These are phyloP conservation scores for Chloranthus sessilifolius DNA, from an alignment of 164 flowering plant genomes.

Conservation along the genomic window DNA sequence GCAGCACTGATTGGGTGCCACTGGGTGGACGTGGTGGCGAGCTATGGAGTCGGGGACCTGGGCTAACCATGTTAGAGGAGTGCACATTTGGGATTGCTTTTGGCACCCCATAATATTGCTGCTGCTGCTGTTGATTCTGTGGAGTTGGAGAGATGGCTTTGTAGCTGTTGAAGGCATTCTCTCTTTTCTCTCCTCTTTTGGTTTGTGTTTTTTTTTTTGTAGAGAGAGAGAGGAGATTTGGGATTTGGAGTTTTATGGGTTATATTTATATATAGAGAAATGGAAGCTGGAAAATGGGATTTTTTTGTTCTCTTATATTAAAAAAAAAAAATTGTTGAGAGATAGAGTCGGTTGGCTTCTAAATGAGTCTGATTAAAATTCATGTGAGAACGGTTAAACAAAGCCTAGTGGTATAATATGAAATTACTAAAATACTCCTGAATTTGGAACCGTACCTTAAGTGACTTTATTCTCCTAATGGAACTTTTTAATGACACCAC, in stretches of 20 bases:
- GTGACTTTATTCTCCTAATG: background rate
- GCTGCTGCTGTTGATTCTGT: conserved; percentile 14
- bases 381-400: conserved; percentile 12
- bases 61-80: background rate
- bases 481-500: too few relatives aligned
- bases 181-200: background rate
- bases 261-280: conserved; percentile 4
- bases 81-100: conserved; percentile 3
- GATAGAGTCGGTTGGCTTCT: conserved; percentile 8
- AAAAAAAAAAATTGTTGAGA: too few relatives aligned
- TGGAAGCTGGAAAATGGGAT: background rate
- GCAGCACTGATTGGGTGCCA: conserved; percentile 66
- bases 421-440: conserved; percentile 5
- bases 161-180: conserved; percentile 25
- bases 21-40: conserved; percentile 40
- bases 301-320: too few relatives aligned
- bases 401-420: background rate
- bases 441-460: background rate
- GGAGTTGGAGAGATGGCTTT: conserved; percentile 18
- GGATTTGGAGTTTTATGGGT: background rate
- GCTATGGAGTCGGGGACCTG: conserved; percentile 40
- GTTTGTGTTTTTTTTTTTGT: background rate
- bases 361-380: conserved; percentile 7
- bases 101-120: conserved; percentile 8
- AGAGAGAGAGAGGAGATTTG: background rate